phyloP scores from a whole-genome alignment of 306 rosid genomes.

The Arachis stenosperma region DNA sequence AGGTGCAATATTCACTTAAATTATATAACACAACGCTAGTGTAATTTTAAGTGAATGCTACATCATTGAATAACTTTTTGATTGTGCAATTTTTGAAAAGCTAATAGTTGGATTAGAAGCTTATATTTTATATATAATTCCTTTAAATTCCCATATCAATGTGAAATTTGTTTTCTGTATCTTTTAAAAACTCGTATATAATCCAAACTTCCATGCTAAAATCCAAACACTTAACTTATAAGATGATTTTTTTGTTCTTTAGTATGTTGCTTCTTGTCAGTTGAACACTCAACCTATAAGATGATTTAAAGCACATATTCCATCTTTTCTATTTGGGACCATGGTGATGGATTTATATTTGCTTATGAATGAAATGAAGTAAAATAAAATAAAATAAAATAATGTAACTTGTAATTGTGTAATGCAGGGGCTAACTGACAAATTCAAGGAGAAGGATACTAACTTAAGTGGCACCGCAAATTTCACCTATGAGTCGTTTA shows the following conservation, averaged over 20 bases:
- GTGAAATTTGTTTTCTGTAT: not conserved
- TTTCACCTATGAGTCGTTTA: slow-evolving; percentile 81
- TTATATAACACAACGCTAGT: no score
- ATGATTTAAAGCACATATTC: slow-evolving; percentile 2
- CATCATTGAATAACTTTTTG: no score
- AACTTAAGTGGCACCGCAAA: slow-evolving; percentile 72
- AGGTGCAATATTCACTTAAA: not conserved
- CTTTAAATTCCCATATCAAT: no score
- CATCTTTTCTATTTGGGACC: not conserved
- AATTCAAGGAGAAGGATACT: slow-evolving; percentile 91
- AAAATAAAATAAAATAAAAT: not conserved
- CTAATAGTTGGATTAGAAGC: no score
- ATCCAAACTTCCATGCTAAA: not conserved
- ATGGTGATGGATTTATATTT: slow-evolving; percentile 17
- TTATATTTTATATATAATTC: no score
- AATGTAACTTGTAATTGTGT: slow-evolving; percentile 8
- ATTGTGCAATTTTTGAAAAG: no score
- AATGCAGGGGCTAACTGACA: slow-evolving; percentile 90
- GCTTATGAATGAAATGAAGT: not conserved
- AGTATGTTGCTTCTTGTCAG: slow-evolving; percentile 4
- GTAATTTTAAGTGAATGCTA: no score
- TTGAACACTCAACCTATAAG: not conserved
- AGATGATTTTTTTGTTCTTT: not conserved
- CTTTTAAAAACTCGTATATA: slow-evolving; percentile 19
- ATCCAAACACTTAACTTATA: not conserved